phyloP scores from a whole-genome alignment of 2,329 filamentous ascomycete genomes.

The Alternaria ethzedia region DNA sequence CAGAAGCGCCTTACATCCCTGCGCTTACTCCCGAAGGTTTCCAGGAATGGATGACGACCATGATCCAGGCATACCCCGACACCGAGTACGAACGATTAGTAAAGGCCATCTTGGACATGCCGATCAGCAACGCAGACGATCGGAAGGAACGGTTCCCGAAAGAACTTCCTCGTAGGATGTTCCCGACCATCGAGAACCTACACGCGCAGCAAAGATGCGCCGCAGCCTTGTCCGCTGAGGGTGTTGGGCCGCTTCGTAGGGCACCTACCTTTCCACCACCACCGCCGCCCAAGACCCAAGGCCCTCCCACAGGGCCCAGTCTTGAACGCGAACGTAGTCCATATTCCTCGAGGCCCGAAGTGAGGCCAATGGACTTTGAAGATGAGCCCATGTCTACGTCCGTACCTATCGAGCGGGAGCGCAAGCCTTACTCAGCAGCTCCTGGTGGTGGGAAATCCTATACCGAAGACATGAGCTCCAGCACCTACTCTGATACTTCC shows the following conservation, averaged over 20 bases:
- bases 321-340: conserved; percentile 46
- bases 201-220: conserved; percentile 66
- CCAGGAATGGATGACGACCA: conserved; percentile 69
- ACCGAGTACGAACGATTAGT: conserved; percentile 74
- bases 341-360: conserved; percentile 37
- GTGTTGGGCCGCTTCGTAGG: conserved; percentile 43
- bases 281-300: conserved; percentile 39
- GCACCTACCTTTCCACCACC: conserved; percentile 45
- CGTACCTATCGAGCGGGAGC: conserved; percentile 67
- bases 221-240: conserved; percentile 62
- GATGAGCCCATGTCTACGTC: conserved; percentile 46
- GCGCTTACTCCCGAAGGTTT: conserved; percentile 57
- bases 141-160: conserved; percentile 78
- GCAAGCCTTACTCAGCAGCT: conserved; percentile 67
- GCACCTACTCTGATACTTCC: conserved; percentile 33
- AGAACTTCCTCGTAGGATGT: conserved; percentile 74
- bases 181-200: conserved; percentile 67
- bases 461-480: conserved; percentile 43
- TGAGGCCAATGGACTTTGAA: conserved; percentile 40
- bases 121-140: conserved; percentile 70
- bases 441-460: conserved; percentile 66
- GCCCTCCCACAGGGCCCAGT: conserved; percentile 18
- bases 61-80: conserved; percentile 78
- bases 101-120: conserved; percentile 71
- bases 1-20: conserved; percentile 53